These are phyloP conservation scores for Aspergillus sp. DNA, from an alignment of 2,329 filamentous ascomycete genomes.

Conservation along the genomic window DNA sequence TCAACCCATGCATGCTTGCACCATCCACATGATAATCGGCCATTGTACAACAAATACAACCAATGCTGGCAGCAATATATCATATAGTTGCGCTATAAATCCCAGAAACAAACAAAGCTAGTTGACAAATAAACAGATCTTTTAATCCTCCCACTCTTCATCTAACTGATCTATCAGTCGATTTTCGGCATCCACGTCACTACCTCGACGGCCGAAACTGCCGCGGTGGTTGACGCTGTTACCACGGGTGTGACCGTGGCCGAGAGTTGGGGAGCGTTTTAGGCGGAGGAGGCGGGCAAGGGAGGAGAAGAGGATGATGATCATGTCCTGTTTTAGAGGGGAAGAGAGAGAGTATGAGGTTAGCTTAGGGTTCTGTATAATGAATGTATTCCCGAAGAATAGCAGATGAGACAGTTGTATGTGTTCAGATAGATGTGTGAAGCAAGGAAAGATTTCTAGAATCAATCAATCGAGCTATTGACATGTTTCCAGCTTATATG, in stretches of 20 bases:
- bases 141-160: slow-evolving; percentile 87
- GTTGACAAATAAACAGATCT: too few species aligned
- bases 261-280: slow-evolving; percentile 35
- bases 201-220: slow-evolving; percentile 32
- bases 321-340: slow-evolving; percentile 44
- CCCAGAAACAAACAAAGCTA: background rate
- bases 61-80: too few species aligned
- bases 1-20: too few species aligned
- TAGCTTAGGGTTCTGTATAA: slow-evolving; percentile 6
- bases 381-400: too few species aligned
- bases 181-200: slow-evolving; percentile 77
- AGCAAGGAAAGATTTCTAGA: slow-evolving; percentile 4
- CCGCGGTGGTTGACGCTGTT: slow-evolving; percentile 25
- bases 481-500: too few species aligned
- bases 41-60: too few species aligned
- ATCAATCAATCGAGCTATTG: background rate
- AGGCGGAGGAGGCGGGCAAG: slow-evolving; percentile 42
- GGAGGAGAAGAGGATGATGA: slow-evolving; percentile 50
- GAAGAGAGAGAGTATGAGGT: slow-evolving; percentile 1
- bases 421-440: background rate
- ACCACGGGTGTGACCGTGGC: slow-evolving; percentile 41
- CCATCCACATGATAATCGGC: too few species aligned
- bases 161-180: slow-evolving; percentile 92
- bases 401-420: too few species aligned
- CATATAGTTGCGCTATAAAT: too few species aligned